A percentile compares a stretch with the other conserved stretches of the same genome.
phyloP scores from a whole-genome alignment of 2,329 filamentous ascomycete genomes.

The Penicillium sp. region DNA sequence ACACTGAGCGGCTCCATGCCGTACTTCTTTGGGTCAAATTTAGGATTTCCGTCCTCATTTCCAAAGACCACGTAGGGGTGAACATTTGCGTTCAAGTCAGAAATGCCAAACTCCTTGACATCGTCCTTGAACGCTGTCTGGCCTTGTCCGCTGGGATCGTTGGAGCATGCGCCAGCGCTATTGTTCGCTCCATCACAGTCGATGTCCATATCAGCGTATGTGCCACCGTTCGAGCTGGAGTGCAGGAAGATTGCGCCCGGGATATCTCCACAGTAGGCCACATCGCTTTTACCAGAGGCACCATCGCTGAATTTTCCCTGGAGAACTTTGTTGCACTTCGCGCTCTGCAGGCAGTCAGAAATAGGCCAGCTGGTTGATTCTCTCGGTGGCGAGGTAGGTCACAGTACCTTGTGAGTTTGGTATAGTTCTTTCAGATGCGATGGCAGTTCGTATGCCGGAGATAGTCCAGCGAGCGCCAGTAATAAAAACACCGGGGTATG shows the following conservation, averaged over 20 bases:
- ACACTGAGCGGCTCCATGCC: conserved; percentile 49
- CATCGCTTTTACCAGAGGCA: not conserved
- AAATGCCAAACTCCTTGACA: conserved; percentile 36
- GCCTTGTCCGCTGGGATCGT: conserved; percentile 36
- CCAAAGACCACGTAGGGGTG: conserved; percentile 53
- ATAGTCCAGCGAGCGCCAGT: not conserved
- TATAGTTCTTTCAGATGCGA: not conserved
- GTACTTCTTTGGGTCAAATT: conserved; percentile 39
- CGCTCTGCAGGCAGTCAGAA: conserved; percentile 3
- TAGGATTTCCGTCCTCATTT: conserved; percentile 32
- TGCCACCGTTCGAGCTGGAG: conserved; percentile 29
- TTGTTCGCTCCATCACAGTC: conserved; percentile 52
- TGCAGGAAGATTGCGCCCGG: conserved; percentile 47
- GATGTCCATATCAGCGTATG: conserved; percentile 52
- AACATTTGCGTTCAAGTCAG: conserved; percentile 47
- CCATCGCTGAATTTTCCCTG: conserved; percentile 17
- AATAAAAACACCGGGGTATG: too few relatives aligned
- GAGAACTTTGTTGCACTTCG: conserved; percentile 15
- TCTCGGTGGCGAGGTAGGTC: not conserved
- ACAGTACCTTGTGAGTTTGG: not conserved
- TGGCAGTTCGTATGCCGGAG: not conserved
- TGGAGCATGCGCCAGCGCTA: conserved; percentile 43
- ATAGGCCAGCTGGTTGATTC: not conserved
- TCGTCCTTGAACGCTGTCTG: conserved; percentile 45
- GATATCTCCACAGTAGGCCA: conserved; percentile 46